These are phyloP conservation scores for Fragaria iinumae DNA, from an alignment of 306 rosid genomes.

Conservation along the genomic window DNA sequence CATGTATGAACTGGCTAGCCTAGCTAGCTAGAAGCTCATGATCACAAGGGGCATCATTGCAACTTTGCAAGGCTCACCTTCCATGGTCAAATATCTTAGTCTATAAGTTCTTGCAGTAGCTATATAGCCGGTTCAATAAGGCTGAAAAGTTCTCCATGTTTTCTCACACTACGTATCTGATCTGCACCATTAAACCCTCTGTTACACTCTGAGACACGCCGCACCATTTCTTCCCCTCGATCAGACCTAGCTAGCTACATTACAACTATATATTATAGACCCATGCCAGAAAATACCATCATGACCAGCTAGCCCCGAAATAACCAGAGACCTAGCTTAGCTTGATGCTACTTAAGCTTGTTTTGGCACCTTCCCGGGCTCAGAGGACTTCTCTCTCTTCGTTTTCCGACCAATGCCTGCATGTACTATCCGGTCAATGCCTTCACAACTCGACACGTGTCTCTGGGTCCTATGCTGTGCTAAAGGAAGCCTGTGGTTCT, in stretches of 20 bases:
- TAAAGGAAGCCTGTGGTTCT: not conserved
- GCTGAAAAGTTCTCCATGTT: not conserved
- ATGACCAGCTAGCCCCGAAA: not conserved
- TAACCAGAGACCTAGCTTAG: slow-evolving; percentile 22
- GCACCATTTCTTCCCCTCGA: not conserved
- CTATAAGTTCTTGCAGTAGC: slow-evolving; percentile 40
- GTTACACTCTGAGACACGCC: slow-evolving; percentile 8
- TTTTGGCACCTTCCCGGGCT: slow-evolving; percentile 6
- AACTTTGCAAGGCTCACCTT: slow-evolving; percentile 31
- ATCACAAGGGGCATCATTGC: slow-evolving; percentile 38
- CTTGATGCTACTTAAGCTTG: slow-evolving; percentile 6
- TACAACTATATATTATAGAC: not conserved
- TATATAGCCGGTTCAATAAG: not conserved
- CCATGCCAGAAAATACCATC: not conserved
- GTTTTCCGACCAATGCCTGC: slow-evolving; percentile 36
- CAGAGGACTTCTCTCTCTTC: not conserved
- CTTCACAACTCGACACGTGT: slow-evolving; percentile 29
- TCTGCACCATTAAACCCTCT: not conserved
- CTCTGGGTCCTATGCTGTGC: slow-evolving; percentile 17
- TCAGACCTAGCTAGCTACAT: not conserved
- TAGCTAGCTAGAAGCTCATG: not conserved
- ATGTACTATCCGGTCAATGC: slow-evolving; percentile 6
- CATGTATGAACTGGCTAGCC: slow-evolving; percentile 27
- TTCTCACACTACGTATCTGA: not conserved
- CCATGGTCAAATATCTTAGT: slow-evolving; percentile 39